Conservation (phyloP, 2,329 filamentous ascomycete genomes). For the Fusarium pseudocircinatum region DNA sequence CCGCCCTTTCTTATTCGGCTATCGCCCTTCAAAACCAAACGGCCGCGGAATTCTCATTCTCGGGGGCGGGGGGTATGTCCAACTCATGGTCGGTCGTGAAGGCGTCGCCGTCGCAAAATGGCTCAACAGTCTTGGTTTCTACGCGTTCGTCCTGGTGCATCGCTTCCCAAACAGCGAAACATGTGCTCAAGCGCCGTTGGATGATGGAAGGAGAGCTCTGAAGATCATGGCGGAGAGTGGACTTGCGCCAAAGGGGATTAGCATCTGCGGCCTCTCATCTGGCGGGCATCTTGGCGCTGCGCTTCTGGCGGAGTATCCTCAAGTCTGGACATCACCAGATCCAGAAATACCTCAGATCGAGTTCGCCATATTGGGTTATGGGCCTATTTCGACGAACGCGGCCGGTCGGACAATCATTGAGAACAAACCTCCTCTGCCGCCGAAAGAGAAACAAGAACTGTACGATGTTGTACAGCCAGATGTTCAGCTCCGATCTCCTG, state of each 20-base stretch:
- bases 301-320: constrained; percentile 33
- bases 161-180: constrained; percentile 30
- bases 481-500: constrained; percentile 17
- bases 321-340: constrained; percentile 28
- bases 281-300: constrained; percentile 37
- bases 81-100: constrained; percentile 39
- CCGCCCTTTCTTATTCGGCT: constrained; percentile 34
- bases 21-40: constrained; percentile 21
- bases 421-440: constrained; percentile 33
- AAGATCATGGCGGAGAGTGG: constrained; percentile 31
- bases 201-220: constrained; percentile 35
- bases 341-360: constrained; percentile 6
- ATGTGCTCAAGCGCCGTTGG: constrained; percentile 27
- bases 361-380: constrained; percentile 37
- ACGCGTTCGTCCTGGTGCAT: constrained; percentile 39
- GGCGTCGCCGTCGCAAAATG: constrained; percentile 35
- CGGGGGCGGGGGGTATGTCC: constrained; percentile 32
- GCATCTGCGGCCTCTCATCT: constrained; percentile 37
- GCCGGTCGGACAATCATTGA: constrained; percentile 30
- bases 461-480: constrained; percentile 36
- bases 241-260: constrained; percentile 12
- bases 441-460: constrained; percentile 33
- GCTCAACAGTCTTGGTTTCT: constrained; percentile 36
- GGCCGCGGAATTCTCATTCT: constrained; percentile 32
- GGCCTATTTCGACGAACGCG: constrained; percentile 36